Conservation (phyloP, 352 stramenopile species). For the Phytopythium ostracodes region DNA sequence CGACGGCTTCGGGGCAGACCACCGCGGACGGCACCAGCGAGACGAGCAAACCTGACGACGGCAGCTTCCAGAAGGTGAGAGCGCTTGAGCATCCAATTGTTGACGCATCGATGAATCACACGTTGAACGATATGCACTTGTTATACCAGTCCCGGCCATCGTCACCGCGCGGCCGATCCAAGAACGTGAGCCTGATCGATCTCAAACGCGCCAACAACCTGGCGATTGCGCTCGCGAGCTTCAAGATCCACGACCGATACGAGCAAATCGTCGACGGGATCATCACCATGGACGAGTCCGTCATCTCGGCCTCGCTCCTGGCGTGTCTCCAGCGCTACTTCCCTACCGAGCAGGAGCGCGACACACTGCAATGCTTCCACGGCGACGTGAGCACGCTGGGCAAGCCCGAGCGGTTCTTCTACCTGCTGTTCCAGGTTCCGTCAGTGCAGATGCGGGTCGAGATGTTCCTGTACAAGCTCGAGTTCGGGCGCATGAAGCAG, state of each 20-base stretch:
- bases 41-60: background rate
- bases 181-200: slow-evolving; percentile 74
- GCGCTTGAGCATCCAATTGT: background rate
- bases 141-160: slow-evolving; percentile 44
- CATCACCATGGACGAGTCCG: slow-evolving; percentile 50
- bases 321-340: slow-evolving; percentile 76
- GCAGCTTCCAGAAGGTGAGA: slow-evolving; percentile 62
- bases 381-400: slow-evolving; percentile 45
- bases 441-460: slow-evolving; percentile 60
- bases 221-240: slow-evolving; percentile 62
- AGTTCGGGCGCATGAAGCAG: slow-evolving; percentile 43
- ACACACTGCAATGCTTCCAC: slow-evolving; percentile 34
- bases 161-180: slow-evolving; percentile 65
- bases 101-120: background rate
- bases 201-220: slow-evolving; percentile 81
- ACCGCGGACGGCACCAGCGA: slow-evolving; percentile 11
- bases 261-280: slow-evolving; percentile 61
- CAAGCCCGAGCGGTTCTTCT: slow-evolving; percentile 75
- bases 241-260: slow-evolving; percentile 73
- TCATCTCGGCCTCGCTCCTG: slow-evolving; percentile 54
- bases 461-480: slow-evolving; percentile 75
- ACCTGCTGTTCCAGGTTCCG: slow-evolving; percentile 51
- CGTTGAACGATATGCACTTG: background rate
- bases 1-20: slow-evolving; percentile 19
- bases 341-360: slow-evolving; percentile 59